Conservation (phyloP, 2,329 filamentous ascomycete genomes). For the Xylariaceae sp. region DNA sequence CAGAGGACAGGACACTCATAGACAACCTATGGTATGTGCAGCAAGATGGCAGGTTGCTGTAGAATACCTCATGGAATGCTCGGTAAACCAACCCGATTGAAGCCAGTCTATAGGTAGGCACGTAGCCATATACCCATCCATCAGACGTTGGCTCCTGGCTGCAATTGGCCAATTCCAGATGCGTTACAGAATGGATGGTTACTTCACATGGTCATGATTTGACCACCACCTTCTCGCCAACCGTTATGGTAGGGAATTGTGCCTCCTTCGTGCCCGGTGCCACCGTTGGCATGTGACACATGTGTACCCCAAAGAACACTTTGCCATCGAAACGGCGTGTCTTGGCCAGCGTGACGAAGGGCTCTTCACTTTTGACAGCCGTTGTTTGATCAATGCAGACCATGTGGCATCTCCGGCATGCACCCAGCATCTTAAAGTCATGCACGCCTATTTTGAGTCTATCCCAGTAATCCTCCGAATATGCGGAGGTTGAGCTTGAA, state of each 20-base stretch:
- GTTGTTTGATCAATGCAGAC: conserved; percentile 87
- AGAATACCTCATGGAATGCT: background rate
- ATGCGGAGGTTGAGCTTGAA: conserved; percentile 50
- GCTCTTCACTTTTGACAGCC: conserved; percentile 72
- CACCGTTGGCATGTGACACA: conserved; percentile 43
- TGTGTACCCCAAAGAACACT: conserved; percentile 85
- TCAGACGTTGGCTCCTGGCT: background rate
- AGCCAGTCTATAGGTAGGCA: background rate
- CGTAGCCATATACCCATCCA: background rate
- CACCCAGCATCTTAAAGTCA: conserved; percentile 67
- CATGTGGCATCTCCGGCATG: conserved; percentile 91
- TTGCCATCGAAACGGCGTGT: conserved; percentile 78
- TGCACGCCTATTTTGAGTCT: conserved; percentile 60
- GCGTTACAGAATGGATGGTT: background rate
- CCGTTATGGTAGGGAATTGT: conserved; percentile 42
- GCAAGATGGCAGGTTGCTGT: background rate
- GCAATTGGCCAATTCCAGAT: background rate
- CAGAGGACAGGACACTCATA: too few relatives aligned
- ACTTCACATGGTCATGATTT: conserved; percentile 17
- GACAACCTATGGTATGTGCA: too few relatives aligned
- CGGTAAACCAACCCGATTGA: background rate
- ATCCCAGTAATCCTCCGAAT: conserved; percentile 76
- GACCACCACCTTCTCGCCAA: conserved; percentile 41
- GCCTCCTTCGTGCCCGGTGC: conserved; percentile 24
- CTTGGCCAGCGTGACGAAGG: conserved; percentile 82